Conservation (phyloP, 2,329 filamentous ascomycete genomes). For the Knufia fluminis region DNA sequence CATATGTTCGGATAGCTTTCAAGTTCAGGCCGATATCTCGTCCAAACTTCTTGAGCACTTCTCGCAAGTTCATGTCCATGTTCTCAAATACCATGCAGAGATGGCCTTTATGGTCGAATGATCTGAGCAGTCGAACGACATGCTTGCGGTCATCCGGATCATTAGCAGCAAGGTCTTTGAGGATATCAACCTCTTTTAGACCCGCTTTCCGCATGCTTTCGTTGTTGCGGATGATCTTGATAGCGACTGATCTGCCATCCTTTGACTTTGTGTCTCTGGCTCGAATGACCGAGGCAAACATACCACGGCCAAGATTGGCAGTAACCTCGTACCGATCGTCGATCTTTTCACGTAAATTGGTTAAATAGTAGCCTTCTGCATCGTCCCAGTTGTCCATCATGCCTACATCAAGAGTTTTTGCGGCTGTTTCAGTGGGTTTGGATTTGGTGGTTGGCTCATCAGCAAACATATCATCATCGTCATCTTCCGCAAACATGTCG, state of each 20-base stretch:
- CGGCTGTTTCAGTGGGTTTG: constrained; percentile 41
- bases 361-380: constrained; percentile 90
- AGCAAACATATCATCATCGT: constrained; percentile 78
- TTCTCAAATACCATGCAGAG: constrained; percentile 97
- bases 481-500: constrained; percentile 54
- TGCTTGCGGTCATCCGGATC: constrained; percentile 88
- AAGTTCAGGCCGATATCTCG: constrained; percentile 89
- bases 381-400: constrained; percentile 92
- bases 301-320: constrained; percentile 79
- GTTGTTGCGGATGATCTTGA: constrained; percentile 97
- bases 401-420: constrained; percentile 55
- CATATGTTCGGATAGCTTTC: constrained; percentile 76
- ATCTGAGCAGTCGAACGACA: constrained; percentile 74
- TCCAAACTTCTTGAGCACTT: constrained; percentile 91
- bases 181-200: constrained; percentile 85
- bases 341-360: constrained; percentile 82
- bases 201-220: constrained; percentile 85
- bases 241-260: constrained; percentile 59
- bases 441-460: constrained; percentile 55
- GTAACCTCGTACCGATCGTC: constrained; percentile 84
- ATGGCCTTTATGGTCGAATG: constrained; percentile 91
- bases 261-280: constrained; percentile 68
- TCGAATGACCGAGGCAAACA: constrained; percentile 93
- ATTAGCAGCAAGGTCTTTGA: constrained; percentile 74
- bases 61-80: constrained; percentile 79